Percentiles rank a stretch among this genome's conserved stretches.
phyloP scores from a whole-genome alignment of 805 yeast genomes.

The Metschnikowia picachoensis region DNA sequence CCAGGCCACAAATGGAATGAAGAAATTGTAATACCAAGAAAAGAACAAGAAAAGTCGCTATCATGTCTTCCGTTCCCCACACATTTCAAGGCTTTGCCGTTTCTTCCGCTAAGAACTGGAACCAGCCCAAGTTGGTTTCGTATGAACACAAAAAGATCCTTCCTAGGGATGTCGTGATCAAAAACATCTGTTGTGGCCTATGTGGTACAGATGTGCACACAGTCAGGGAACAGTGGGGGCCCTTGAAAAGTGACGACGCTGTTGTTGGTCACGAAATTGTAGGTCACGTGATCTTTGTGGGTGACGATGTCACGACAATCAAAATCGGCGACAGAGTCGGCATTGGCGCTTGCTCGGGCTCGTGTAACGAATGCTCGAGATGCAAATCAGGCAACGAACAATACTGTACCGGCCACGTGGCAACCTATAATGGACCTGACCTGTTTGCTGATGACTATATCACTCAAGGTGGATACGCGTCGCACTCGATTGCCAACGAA shows the following conservation, averaged over 20 bases:
- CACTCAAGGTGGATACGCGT: conserved; percentile 65
- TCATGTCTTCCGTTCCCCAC: conserved; percentile 35
- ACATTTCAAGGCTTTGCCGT: conserved; percentile 62
- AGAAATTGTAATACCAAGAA: background rate
- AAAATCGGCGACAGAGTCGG: conserved; percentile 21
- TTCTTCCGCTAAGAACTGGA: conserved; percentile 48
- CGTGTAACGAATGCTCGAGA: conserved; percentile 45
- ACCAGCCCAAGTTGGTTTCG: conserved; percentile 47
- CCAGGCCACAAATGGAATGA: too few relatives aligned
- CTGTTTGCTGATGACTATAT: conserved; percentile 41
- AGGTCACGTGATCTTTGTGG: conserved; percentile 43
- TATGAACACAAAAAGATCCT: conserved; percentile 45
- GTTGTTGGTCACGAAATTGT: conserved; percentile 66
- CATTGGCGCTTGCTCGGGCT: conserved; percentile 15
- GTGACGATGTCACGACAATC: conserved; percentile 13
- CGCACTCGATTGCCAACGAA: conserved; percentile 61
- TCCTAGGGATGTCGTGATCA: conserved; percentile 23
- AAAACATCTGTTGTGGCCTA: conserved; percentile 23
- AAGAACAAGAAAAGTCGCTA: too few relatives aligned
- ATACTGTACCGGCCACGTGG: conserved; percentile 42
- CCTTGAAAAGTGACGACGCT: conserved; percentile 21
- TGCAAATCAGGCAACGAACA: conserved; percentile 38
- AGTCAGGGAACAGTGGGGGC: conserved; percentile 16
- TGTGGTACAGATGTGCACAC: conserved; percentile 19
- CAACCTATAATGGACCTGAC: conserved; percentile 52